Conservation (phyloP, 139 green algal species). For the Chlamydomonas urium region DNA sequence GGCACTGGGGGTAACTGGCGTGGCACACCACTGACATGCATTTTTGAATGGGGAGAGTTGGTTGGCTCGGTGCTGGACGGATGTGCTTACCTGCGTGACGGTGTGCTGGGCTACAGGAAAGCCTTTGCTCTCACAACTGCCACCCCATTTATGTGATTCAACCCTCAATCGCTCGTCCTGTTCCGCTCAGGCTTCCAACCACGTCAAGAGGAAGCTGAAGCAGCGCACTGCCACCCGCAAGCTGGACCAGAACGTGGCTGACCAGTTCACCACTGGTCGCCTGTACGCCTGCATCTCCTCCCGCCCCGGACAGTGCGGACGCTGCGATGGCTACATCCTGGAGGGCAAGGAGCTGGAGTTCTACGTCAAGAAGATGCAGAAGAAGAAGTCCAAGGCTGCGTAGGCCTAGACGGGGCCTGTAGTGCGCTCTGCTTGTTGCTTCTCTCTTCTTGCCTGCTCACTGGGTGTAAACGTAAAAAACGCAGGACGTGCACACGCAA, state of each 20-base stretch:
- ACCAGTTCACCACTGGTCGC: constrained; percentile 89
- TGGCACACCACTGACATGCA: too few relatives aligned
- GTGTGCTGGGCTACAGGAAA: too few relatives aligned
- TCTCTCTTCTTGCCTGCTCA: too few relatives aligned
- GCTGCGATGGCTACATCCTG: constrained; percentile 85
- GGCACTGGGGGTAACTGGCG: too few relatives aligned
- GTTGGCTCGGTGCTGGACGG: too few relatives aligned
- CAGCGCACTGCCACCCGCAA: constrained; percentile 55
- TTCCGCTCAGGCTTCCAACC: constrained; percentile 66
- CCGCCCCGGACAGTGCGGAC: constrained; percentile 64
- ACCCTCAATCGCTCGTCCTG: not conserved
- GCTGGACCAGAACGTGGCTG: constrained; percentile 77
- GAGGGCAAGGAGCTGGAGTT: constrained; percentile 93
- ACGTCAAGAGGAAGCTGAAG: constrained; percentile 84
- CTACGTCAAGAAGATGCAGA: constrained; percentile 88
- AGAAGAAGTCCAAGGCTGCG: constrained; percentile 58
- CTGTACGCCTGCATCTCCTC: constrained; percentile 80
- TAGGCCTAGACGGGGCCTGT: constrained; percentile 15
- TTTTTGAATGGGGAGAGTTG: too few relatives aligned
- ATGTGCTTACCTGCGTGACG: too few relatives aligned
- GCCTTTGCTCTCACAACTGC: not conserved
- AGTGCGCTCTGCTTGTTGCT: too few relatives aligned
- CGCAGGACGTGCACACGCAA: too few relatives aligned
- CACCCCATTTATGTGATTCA: not conserved
- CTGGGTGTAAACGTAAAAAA: too few relatives aligned